Evolutionary conservation across 2,329 filamentous ascomycete genomes (phyloP).

Genomic region (Alternaria rosae): DNA sequence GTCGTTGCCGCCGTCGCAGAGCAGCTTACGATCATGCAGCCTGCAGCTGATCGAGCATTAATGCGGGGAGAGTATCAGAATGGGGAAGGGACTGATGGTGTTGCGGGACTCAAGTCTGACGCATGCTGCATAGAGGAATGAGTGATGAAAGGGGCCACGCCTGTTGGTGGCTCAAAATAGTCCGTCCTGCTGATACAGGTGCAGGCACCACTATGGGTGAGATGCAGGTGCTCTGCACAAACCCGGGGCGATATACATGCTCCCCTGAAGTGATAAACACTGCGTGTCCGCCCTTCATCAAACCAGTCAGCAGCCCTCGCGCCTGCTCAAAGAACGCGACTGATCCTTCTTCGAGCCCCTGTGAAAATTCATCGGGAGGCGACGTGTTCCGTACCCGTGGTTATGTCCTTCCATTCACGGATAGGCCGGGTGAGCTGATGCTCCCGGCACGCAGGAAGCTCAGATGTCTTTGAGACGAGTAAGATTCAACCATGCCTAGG

Average conservation of each 20-base stretch:
- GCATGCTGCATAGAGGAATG: not conserved
- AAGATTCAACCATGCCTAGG: not conserved
- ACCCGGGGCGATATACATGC: constrained; percentile 2
- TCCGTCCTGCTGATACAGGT: constrained; percentile 11
- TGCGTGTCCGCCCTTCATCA: not conserved
- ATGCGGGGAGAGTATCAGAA: constrained; percentile 17
- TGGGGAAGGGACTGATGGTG: constrained; percentile 12
- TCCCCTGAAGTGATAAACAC: constrained; percentile 8
- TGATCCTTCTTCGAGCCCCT: not conserved
- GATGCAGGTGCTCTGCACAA: constrained; percentile 11
- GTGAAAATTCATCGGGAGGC: not conserved
- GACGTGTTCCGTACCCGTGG: not conserved
- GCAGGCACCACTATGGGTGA: constrained; percentile 9
- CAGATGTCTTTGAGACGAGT: not conserved
- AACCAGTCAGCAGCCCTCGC: not conserved
- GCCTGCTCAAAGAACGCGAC: not conserved
- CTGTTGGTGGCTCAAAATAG: constrained; percentile 3
- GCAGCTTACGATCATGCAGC: constrained; percentile 29
- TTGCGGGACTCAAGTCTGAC: constrained; percentile 6
- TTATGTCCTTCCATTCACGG: not conserved
- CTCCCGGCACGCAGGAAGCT: not conserved
- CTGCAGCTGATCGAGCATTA: constrained; percentile 15
- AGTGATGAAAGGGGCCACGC: not conserved
- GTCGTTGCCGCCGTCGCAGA: constrained; percentile 15
- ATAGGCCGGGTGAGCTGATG: not conserved